A percentile compares a stretch with the other conserved stretches of the same genome.
These are phyloP conservation scores for Barnettozyma siamensis DNA, from an alignment of 805 yeast species.

Conservation along the genomic window DNA sequence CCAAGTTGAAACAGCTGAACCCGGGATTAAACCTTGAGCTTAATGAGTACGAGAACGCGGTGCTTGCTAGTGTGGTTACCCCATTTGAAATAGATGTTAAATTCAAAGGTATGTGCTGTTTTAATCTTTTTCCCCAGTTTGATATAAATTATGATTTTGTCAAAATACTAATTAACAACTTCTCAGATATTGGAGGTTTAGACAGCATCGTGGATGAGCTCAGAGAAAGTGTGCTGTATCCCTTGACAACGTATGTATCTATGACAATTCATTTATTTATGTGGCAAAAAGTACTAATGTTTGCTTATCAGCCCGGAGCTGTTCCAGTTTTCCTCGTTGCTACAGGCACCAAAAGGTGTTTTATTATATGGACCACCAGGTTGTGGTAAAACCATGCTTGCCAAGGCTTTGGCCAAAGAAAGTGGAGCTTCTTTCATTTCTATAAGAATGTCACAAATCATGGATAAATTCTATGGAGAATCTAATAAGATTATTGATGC, in stretches of 20 bases:
- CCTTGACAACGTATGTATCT: slow-evolving; percentile 46
- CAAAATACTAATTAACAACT: no score
- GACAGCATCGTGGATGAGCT: slow-evolving; percentile 78
- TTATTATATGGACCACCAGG: slow-evolving; percentile 99
- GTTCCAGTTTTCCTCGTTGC: slow-evolving; percentile 63
- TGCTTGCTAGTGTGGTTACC: slow-evolving; percentile 71
- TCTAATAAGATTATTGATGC: slow-evolving; percentile 92
- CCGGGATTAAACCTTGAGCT: slow-evolving; percentile 54
- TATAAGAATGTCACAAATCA: slow-evolving; percentile 85
- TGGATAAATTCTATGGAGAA: slow-evolving; percentile 99
- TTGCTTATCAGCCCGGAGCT: slow-evolving; percentile 50
- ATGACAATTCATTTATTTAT: no score
- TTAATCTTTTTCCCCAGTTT: no score
- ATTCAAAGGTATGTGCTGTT: slow-evolving; percentile 38
- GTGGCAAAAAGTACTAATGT: slow-evolving; percentile 3
- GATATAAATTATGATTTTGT: no score
- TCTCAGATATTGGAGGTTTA: slow-evolving; percentile 77
- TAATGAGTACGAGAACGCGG: slow-evolving; percentile 70
- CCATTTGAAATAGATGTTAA: slow-evolving; percentile 77
- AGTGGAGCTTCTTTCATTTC: slow-evolving; percentile 89
- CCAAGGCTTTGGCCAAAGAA: slow-evolving; percentile 98
- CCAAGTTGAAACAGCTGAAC: slow-evolving; percentile 49
- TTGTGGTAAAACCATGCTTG: slow-evolving; percentile 99
- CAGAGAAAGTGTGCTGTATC: slow-evolving; percentile 83
- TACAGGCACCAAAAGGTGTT: slow-evolving; percentile 93